A percentile compares a stretch with the other conserved stretches of the same genome.
phyloP scores from a whole-genome alignment of 129 eudicot species.

The Ambrosia artemisiifolia region DNA sequence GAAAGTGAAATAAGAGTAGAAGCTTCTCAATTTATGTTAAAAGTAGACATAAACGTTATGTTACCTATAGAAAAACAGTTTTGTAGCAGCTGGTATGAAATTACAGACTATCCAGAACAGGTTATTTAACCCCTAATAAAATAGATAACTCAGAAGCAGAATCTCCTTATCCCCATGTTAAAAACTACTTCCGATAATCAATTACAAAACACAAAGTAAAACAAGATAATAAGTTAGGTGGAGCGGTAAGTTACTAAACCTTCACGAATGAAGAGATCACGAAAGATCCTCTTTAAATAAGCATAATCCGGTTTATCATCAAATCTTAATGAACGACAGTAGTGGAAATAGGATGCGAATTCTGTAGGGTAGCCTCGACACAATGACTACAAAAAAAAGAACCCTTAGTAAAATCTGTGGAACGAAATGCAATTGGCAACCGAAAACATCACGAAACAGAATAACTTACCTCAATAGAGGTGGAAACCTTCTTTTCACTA shows the following conservation, averaged over 20 bases:
- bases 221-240: not conserved
- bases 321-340: constrained; percentile 86
- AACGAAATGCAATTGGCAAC: not conserved
- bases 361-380: constrained; percentile 97
- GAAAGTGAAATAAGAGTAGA: not conserved
- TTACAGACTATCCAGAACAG: not conserved
- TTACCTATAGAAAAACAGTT: not conserved
- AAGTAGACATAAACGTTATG: not conserved
- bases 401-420: constrained; percentile 2
- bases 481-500: constrained; percentile 87
- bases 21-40: not conserved
- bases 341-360: constrained; percentile 92
- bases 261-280: constrained; percentile 98
- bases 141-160: not conserved
- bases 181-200: not conserved
- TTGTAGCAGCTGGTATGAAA: not conserved
- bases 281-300: constrained; percentile 88
- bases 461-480: constrained; percentile 83
- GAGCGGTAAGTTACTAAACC: constrained; percentile 33
- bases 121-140: not conserved
- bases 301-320: constrained; percentile 98
- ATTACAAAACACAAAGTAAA: not conserved
- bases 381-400: constrained; percentile 51
- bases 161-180: not conserved
- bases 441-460: not conserved